Conservation (phyloP, 257 asterid genomes). For the Solanum clarkiae region DNA sequence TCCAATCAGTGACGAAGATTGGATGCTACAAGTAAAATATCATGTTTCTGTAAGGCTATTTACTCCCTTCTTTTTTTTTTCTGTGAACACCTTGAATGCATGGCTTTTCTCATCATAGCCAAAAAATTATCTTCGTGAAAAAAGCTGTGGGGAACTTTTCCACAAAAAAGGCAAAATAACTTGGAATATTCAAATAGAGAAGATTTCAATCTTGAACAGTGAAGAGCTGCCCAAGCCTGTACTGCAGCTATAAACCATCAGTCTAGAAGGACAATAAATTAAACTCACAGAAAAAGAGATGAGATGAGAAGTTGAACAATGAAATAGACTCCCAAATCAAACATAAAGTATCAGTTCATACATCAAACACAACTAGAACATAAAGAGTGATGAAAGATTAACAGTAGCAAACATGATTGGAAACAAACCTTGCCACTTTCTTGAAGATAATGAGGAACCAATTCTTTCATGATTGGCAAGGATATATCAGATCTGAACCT, state of each 20-base stretch:
- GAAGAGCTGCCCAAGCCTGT: not conserved
- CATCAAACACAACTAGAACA: not conserved
- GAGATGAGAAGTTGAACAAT: not conserved
- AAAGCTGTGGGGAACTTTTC: not conserved
- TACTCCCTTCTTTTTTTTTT: not conserved
- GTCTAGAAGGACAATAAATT: not conserved
- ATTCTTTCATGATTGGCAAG: slow-evolving; percentile 78
- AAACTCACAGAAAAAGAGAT: not conserved
- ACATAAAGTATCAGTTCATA: not conserved
- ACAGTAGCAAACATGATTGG: not conserved
- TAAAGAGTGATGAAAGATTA: slow-evolving; percentile 8
- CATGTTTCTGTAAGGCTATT: not conserved
- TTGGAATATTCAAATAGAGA: not conserved
- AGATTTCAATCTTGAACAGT: not conserved
- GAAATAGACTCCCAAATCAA: not conserved
- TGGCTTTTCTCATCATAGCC: not conserved
- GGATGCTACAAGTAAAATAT: not conserved
- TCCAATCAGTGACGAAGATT: not conserved
- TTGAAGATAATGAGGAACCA: slow-evolving; percentile 91
- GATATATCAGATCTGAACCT: slow-evolving; percentile 89
- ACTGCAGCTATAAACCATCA: not conserved
- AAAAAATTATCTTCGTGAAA: not conserved
- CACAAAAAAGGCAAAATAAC: not conserved
- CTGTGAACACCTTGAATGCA: not conserved
- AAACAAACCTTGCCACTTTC: slow-evolving; percentile 74